Base-by-base conservation (phyloP, 2,329 filamentous ascomycete genomes). In the Fusarium devonianum region DNA sequence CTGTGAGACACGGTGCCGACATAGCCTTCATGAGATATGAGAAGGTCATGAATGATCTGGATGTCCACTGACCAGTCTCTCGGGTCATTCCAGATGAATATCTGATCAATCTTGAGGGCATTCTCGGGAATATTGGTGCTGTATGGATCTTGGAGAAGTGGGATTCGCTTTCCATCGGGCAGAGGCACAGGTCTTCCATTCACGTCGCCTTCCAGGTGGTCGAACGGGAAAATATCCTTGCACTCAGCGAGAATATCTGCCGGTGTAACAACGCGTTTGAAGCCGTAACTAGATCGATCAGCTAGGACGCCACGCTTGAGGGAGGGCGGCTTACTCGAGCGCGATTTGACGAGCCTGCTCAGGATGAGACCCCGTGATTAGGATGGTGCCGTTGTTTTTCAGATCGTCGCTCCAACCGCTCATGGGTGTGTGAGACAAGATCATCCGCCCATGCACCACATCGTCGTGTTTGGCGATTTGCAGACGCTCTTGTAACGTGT, bases 11-110 rank as follows among this genome's bases (percentile, higher is more conserved):
- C 78, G 0, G 93, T 97, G 18, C 93, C 94, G 4, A 96, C 69
- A 47, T 90, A 83, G 13, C 94, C 94, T n/a, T 80, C 65, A 13
- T 83, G 78, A 1, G 92, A 96, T 29, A 96, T 79, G 6, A 97
- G 76, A 9, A 96, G 75, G 71, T 99, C 94, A 43, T 88, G 67
- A 48, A 97, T 88, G 62, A 97, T 76, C 68, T 96, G 89, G 3
- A 85, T 85, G 70, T 97, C 93, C 8, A 97, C 80, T 1, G 89
- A 92, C 94, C 94, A 99, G 75, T 99, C 94, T 46, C 94, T 84
- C 4, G 94, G 92, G 71, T 97, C 94, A 70, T 96, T 96, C 80
- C 93, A 97, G 6, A 97, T 88, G 65, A 97, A 88, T 19, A 97
- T 84, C 19, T 92, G 92, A 67, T 96, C 91, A 61, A 99, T 88